Evolutionary conservation across 1,284 basidiomycete genomes (phyloP).

Genomic region (Gymnopus androsaceus): DNA sequence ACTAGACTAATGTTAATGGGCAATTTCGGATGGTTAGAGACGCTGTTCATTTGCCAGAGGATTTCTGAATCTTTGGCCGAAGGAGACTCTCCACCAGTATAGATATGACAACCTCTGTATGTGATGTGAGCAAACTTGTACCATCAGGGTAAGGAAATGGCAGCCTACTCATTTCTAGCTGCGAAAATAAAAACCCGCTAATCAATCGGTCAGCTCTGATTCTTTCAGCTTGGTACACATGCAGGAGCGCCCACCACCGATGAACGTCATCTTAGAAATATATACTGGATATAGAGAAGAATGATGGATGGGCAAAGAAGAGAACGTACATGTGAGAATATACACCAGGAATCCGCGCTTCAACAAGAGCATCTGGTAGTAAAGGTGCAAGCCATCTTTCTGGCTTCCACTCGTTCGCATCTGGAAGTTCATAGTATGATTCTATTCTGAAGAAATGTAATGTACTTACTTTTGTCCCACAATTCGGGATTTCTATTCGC

Average conservation of each 20-base stretch:
- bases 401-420: slow-evolving; percentile 38
- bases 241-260: slow-evolving; percentile 32
- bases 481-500: slow-evolving; percentile 31
- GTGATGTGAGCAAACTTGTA: not conserved
- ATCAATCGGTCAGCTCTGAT: not conserved
- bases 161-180: slow-evolving; percentile 35
- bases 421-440: slow-evolving; percentile 17
- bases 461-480: slow-evolving; percentile 27
- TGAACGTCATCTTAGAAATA: slow-evolving; percentile 32
- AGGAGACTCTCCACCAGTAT: slow-evolving; percentile 3
- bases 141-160: not conserved
- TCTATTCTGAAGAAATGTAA: no score
- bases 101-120: slow-evolving; percentile 9
- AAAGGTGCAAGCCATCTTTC: slow-evolving; percentile 35
- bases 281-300: not conserved
- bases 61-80: slow-evolving; percentile 1
- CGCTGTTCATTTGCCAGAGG: slow-evolving; percentile 8
- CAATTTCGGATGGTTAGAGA: slow-evolving; percentile 2
- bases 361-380: slow-evolving; percentile 20
- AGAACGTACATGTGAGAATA: slow-evolving; percentile 18
- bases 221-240: slow-evolving; percentile 22
- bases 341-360: slow-evolving; percentile 16
- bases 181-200: slow-evolving; percentile 35
- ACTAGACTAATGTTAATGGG: slow-evolving; percentile 10
- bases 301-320: not conserved